Conservation (phyloP, 306 rosid species). For the Quercus engelmannii region DNA sequence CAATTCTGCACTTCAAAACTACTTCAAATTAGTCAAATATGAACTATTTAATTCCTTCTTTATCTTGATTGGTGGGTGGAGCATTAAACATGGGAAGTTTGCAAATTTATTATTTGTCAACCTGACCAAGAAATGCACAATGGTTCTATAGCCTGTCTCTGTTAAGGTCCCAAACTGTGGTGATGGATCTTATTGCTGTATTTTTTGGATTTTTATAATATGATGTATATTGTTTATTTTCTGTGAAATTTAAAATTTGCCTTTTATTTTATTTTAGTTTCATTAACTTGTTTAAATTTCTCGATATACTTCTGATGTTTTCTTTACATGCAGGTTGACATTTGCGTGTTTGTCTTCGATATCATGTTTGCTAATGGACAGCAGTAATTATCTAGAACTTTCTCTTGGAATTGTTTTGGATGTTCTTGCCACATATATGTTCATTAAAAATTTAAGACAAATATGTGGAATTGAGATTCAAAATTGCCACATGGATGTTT, state of each 20-base stretch:
- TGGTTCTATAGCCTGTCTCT: background rate
- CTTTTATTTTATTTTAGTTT: background rate
- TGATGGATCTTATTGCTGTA: background rate
- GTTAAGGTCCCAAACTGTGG: background rate
- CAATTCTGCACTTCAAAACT: background rate
- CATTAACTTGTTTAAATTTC: conserved; percentile 12
- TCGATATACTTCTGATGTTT: conserved; percentile 23
- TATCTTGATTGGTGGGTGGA: background rate
- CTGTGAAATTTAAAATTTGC: background rate
- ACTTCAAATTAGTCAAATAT: background rate
- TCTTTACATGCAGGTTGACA: conserved; percentile 69
- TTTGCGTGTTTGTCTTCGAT: conserved; percentile 81
- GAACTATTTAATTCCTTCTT: background rate
- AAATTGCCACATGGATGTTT: no score
- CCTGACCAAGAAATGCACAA: background rate
- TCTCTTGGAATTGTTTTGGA: background rate
- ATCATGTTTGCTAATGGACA: conserved; percentile 84
- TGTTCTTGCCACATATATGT: background rate
- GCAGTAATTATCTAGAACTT: conserved; percentile 52
- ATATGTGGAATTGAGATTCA: background rate
- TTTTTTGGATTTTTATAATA: background rate
- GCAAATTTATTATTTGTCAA: background rate
- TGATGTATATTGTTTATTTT: background rate
- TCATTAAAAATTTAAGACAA: background rate
- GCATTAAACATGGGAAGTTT: background rate